phyloP scores from a whole-genome alignment of 306 rosid genomes.

The Quercus wislizeni region DNA sequence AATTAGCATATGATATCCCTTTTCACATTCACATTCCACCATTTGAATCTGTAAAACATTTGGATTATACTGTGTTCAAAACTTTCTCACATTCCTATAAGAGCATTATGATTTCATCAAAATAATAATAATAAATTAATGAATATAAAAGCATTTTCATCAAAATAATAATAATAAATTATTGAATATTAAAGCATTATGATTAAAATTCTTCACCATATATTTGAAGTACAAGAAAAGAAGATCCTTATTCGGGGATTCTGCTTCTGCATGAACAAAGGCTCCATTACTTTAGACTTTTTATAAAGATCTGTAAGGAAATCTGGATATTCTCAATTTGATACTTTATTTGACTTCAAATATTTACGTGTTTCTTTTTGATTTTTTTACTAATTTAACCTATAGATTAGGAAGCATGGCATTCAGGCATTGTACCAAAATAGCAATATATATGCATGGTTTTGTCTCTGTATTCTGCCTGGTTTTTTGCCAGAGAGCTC shows the following conservation, averaged over 20 bases:
- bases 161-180: too few species aligned
- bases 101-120: constrained; percentile 19
- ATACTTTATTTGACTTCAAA: constrained; percentile 1
- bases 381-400: neutral
- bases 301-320: constrained; percentile 11
- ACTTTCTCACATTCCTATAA: constrained; percentile 35
- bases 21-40: neutral
- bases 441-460: neutral
- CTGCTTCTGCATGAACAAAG: constrained; percentile 14
- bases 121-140: too few species aligned
- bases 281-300: constrained; percentile 16
- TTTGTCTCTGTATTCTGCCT: neutral
- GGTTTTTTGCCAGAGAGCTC: neutral
- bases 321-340: constrained; percentile 27
- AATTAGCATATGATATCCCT: neutral
- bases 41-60: neutral
- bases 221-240: constrained; percentile 15
- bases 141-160: too few species aligned
- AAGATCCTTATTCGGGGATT: constrained; percentile 19
- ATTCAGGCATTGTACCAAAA: neutral
- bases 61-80: neutral
- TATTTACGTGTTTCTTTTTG: too few species aligned
- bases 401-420: neutral
- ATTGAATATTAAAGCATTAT: too few species aligned
- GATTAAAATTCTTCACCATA: neutral